A percentile compares a stretch with the other conserved stretches of the same genome.
phyloP scores from a whole-genome alignment of 1,139 yeast genomes.

The Kurtzmaniella quercitrusa region DNA sequence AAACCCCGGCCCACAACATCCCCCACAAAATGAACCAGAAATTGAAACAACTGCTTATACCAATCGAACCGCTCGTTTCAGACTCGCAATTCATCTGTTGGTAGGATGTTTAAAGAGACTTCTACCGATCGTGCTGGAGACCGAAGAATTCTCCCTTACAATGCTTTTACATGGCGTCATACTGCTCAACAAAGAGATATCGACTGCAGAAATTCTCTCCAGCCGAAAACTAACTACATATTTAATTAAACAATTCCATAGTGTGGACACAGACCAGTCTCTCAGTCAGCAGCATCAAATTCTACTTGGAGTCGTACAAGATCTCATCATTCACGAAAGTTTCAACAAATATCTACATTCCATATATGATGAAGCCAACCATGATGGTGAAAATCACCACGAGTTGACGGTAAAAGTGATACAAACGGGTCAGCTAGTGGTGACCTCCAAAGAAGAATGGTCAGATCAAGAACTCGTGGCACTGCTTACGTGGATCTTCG shows the following conservation, averaged over 20 bases:
- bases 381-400: not conserved
- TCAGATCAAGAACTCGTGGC: conserved; percentile 46
- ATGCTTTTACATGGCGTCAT: not conserved
- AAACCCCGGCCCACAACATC: not conserved
- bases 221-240: not conserved
- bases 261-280: conserved; percentile 5
- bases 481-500: conserved; percentile 52
- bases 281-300: conserved; percentile 2
- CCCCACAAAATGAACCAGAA: too few species aligned
- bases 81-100: too few species aligned
- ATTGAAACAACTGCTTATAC: too few species aligned
- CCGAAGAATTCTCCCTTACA: not conserved
- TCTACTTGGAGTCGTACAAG: conserved; percentile 13
- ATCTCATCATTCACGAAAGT: conserved; percentile 19
- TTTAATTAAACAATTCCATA: conserved; percentile 2
- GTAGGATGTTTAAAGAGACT: too few species aligned
- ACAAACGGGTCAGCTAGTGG: conserved; percentile 33
- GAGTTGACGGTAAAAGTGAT: conserved; percentile 12
- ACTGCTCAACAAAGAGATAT: not conserved
- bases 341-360: conserved; percentile 17
- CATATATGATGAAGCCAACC: not conserved
- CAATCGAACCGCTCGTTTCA: too few species aligned
- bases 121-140: not conserved
- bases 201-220: not conserved
- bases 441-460: conserved; percentile 53